These are phyloP conservation scores for Alternaria alternata DNA, from an alignment of 2,329 filamentous ascomycete species.

Conservation along the genomic window DNA sequence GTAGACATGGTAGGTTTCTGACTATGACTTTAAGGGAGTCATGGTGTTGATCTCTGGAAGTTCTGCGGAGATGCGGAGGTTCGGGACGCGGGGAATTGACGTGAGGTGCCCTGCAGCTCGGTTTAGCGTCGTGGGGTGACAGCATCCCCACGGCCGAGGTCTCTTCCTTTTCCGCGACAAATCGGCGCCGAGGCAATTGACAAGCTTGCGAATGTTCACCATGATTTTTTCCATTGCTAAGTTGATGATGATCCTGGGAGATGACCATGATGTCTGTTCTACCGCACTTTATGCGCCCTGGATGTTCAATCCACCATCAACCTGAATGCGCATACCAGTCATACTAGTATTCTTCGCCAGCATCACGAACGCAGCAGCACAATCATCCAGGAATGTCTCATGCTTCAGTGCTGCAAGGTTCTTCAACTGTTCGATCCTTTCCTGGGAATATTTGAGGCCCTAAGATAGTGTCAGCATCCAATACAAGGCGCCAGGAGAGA, in stretches of 20 bases:
- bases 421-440: conserved; percentile 63
- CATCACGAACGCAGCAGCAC: conserved; percentile 64
- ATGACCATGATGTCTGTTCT: not conserved
- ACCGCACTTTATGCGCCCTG: conserved; percentile 27
- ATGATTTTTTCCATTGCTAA: not conserved
- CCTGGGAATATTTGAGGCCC: conserved; percentile 66
- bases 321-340: conserved; percentile 57
- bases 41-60: conserved; percentile 13
- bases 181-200: not conserved
- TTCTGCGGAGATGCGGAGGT: conserved; percentile 20
- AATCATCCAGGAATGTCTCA: conserved; percentile 62
- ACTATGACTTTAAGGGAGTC: conserved; percentile 5
- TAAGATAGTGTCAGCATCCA: conserved; percentile 17
- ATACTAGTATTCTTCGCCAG: conserved; percentile 63
- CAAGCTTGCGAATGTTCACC: not conserved
- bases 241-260: not conserved
- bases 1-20: conserved; percentile 27
- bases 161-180: conserved; percentile 6
- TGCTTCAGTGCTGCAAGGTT: conserved; percentile 68
- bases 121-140: conserved; percentile 10
- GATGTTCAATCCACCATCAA: conserved; percentile 49
- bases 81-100: conserved; percentile 12
- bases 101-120: conserved; percentile 5
- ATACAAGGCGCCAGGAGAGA: not conserved
- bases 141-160: conserved; percentile 12